Conservation (phyloP, 176 grass and related monocot species). For the Oryza coarctata region DNA sequence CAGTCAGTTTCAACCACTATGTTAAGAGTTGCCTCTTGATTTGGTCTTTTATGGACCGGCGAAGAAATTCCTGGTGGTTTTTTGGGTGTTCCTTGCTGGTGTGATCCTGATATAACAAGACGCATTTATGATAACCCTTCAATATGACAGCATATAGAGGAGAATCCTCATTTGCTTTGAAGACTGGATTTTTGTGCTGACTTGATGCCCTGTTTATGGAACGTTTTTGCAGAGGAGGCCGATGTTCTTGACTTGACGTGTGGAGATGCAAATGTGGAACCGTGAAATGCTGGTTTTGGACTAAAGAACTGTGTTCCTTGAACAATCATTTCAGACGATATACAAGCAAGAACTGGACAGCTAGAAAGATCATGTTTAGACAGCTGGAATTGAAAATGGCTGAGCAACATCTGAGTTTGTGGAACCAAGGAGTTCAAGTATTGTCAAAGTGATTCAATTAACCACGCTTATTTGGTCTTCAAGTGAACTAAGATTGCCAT, state of each 20-base stretch:
- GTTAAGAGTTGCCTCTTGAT: neutral
- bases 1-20: neutral
- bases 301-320: neutral
- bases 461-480: neutral
- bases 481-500: neutral
- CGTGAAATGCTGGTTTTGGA: neutral
- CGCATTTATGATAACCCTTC: neutral
- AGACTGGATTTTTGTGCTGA: neutral
- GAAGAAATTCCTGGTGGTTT: neutral
- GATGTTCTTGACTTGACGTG: neutral
- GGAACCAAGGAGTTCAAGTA: neutral
- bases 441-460: neutral
- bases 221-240: constrained; percentile 1
- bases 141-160: neutral
- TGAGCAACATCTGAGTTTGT: neutral
- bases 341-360: neutral
- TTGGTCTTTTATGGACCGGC: neutral
- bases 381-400: neutral
- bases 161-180: neutral
- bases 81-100: neutral
- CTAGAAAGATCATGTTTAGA: neutral
- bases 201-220: neutral
- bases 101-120: neutral
- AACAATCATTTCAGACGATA: neutral
- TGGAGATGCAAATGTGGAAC: constrained; percentile 14